A percentile compares a stretch with the other conserved stretches of the same genome.
Conservation (phyloP, 495 filamentous ascomycete species). For the Lindgomyces ingoldianus region DNA sequence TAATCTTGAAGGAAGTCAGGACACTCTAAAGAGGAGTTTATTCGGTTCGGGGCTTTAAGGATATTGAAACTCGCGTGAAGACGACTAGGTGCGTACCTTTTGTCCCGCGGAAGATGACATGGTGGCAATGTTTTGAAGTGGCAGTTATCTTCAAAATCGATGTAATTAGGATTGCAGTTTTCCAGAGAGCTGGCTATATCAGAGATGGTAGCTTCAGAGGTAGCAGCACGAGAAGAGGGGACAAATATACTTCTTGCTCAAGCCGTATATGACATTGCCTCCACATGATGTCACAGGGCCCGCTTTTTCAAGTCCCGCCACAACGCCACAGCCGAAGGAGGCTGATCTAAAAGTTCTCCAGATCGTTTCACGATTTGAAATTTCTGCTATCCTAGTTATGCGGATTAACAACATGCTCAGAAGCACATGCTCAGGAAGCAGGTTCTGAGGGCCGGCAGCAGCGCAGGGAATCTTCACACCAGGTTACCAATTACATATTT, state of each 20-base stretch:
- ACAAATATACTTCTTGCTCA: not conserved
- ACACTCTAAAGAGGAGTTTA: not conserved
- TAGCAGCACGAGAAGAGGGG: not conserved
- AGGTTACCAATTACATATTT: too few relatives aligned
- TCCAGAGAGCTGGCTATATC: not conserved
- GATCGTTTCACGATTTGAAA: too few relatives aligned
- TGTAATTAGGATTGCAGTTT: not conserved
- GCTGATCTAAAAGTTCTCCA: not conserved
- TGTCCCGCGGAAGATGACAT: slow-evolving; percentile 11
- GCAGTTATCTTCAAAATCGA: not conserved
- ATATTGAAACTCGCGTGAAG: not conserved
- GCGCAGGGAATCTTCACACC: too few relatives aligned
- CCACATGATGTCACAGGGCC: not conserved
- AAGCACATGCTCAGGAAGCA: too few relatives aligned
- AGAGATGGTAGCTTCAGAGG: not conserved
- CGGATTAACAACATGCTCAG: too few relatives aligned
- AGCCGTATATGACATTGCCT: not conserved
- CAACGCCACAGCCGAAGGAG: not conserved
- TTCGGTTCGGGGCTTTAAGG: not conserved
- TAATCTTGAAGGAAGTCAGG: slow-evolving; percentile 33
- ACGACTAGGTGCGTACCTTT: slow-evolving; percentile 3
- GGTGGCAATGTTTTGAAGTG: not conserved
- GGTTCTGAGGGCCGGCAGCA: too few relatives aligned
- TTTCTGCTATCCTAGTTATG: too few relatives aligned
- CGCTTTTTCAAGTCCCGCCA: not conserved